phyloP scores from a whole-genome alignment of 2,329 filamentous ascomycete genomes.

The Sporothrix dimorphospora region DNA sequence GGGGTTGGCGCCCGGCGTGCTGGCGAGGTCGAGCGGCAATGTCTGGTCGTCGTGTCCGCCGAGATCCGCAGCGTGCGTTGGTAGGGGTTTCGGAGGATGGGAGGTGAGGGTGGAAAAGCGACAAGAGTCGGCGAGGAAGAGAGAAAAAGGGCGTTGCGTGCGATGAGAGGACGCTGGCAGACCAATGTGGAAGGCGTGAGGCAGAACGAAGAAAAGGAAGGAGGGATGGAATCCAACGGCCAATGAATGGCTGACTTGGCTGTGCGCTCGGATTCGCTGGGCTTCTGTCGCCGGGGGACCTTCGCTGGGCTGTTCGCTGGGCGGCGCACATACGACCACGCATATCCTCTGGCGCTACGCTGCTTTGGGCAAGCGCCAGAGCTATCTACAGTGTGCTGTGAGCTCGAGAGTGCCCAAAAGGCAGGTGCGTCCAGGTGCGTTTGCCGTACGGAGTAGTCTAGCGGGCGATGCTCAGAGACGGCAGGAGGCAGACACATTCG shows the following conservation, averaged over 20 bases:
- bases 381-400: constrained; percentile 15
- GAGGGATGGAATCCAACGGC: constrained; percentile 24
- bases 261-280: constrained; percentile 26
- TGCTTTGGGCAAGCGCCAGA: constrained; percentile 16
- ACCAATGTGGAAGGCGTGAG: constrained; percentile 18
- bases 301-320: neutral
- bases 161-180: constrained; percentile 19
- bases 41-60: constrained; percentile 15
- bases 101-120: neutral
- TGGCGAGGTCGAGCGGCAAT: neutral
- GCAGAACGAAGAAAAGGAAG: constrained; percentile 23
- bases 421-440: neutral
- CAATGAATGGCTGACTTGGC: constrained; percentile 24
- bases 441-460: neutral
- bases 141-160: constrained; percentile 6
- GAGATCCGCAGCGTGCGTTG: constrained; percentile 4
- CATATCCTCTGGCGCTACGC: constrained; percentile 19
- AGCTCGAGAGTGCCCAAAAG: neutral
- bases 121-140: neutral
- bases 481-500: neutral
- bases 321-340: constrained; percentile 2
- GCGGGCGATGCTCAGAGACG: no score
- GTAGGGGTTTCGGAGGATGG: neutral
- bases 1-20: constrained; percentile 16
- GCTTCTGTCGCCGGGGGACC: neutral